Base-by-base conservation (phyloP, 352 stramenopile genomes). In the Phytophthora ohioensis region DNA sequence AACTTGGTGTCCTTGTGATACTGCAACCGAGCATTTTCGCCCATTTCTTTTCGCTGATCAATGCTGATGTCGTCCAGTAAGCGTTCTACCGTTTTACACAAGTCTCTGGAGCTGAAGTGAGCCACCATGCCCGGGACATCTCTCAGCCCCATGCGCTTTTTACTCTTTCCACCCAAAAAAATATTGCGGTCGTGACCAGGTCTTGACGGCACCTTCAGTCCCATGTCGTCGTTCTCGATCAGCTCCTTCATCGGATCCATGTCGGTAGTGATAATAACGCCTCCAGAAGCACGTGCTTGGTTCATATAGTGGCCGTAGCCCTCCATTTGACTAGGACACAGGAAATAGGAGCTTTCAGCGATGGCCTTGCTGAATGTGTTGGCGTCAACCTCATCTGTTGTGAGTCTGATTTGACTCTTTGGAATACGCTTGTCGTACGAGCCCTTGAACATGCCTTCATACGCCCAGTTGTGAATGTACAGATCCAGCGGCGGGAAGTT, bases 241-340 rank as follows among this genome's bases (percentile, higher is more conserved):
- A 91, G 53, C 43, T 91, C 83, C 55, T 87, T 89, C 81, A 91
- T 88, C 4, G 83, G 83, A 36, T 78, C 68, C 41, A 81, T 41
- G 51, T 91, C 69, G 1, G 83, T 82, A 2, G 81, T 83, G 49
- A 91, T 47, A 38, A 91, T 79, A 10, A 89, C 64, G 8, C 71
- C 83, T 6, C 83, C 79, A 0, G 79, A 69, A 15, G 83, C 83
- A 8, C 80, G 77, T 34, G 81, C 81, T 34, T 91, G 83, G 63
- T 91, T 91, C 66, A 91, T 81, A 64, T 91, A 91, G 72, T 91
- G 83, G 10, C 82, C 84, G 48, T 85, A 91, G 2, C 82, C 84
- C 67, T 92, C 84, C 70, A 79, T 78, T 30, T 68, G 57, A 71
- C 84, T 92, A n/a, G 84, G 72, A 57, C 84, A 92, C 31, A 92